A percentile compares a stretch with the other conserved stretches of the same genome.
Conservation (phyloP, 164 flowering plant genomes). For the Liriodendron chinense region DNA sequence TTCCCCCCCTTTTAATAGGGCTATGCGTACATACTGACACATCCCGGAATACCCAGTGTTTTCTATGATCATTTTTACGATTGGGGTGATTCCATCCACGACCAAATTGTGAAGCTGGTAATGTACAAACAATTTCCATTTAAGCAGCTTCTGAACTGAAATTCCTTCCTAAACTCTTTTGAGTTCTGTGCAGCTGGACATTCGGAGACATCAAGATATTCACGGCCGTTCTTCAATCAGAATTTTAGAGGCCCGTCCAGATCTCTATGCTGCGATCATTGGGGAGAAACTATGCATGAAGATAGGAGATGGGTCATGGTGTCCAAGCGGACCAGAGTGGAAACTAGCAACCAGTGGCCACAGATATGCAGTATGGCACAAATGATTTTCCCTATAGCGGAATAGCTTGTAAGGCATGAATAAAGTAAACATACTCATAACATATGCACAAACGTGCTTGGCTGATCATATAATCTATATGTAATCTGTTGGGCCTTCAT, state of each 20-base stretch:
- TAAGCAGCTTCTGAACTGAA: background rate
- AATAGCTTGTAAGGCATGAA: background rate
- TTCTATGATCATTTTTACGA: conserved; percentile 92
- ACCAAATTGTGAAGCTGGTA: conserved; percentile 94
- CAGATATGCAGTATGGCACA: conserved; percentile 83
- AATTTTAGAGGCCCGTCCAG: conserved; percentile 71
- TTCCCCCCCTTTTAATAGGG: conserved; percentile 50
- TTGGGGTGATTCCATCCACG: conserved; percentile 63
- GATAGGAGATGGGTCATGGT: conserved; percentile 89
- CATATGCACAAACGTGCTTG: background rate
- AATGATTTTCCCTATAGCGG: conserved; percentile 20
- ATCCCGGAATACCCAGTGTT: conserved; percentile 84
- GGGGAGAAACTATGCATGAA: conserved; percentile 80
- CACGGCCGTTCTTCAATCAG: conserved; percentile 66
- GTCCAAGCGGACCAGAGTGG: conserved; percentile 86
- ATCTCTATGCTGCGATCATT: conserved; percentile 73
- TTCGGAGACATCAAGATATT: conserved; percentile 59
- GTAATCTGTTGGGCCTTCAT: background rate
- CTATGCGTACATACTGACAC: conserved; percentile 87
- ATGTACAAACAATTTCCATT: background rate
- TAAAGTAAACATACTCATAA: background rate
- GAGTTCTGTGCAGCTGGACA: conserved; percentile 48
- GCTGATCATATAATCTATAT: background rate
- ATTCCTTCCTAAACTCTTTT: background rate
- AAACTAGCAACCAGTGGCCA: conserved; percentile 70